A percentile compares a stretch with the other conserved stretches of the same genome.
Evolutionary conservation across 345 rosid genomes (phyloP).

Genomic region (Theobroma cacao): DNA sequence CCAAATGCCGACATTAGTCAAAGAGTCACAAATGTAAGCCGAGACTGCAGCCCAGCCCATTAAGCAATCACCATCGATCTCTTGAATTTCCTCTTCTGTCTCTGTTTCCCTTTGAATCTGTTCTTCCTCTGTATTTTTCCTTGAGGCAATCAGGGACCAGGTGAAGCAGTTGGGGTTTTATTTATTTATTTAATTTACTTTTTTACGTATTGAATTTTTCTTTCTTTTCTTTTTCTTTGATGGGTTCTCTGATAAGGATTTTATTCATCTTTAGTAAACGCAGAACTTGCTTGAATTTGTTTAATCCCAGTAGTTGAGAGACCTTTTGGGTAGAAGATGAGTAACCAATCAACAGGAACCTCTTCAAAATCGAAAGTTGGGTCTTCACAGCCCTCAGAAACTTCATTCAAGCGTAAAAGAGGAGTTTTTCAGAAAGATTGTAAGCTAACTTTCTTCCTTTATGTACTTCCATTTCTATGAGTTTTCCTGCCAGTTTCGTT

Average conservation of each 20-base stretch:
- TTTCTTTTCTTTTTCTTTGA: no score
- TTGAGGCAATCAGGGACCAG: no score
- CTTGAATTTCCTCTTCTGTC: no score
- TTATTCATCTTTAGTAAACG: not conserved
- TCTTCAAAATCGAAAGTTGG: slow-evolving; percentile 63
- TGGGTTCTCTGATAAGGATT: not conserved
- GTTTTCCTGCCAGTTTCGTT: not conserved
- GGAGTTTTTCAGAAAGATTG: slow-evolving; percentile 90
- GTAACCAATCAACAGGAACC: slow-evolving; percentile 37
- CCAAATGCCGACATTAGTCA: no score
- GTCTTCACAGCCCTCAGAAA: slow-evolving; percentile 64
- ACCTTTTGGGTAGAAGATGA: slow-evolving; percentile 23
- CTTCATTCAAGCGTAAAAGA: slow-evolving; percentile 74
- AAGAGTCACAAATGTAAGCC: no score
- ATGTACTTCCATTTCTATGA: not conserved
- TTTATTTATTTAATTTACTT: no score
- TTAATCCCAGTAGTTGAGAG: not conserved
- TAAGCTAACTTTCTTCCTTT: slow-evolving; percentile 20
- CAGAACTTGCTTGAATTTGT: not conserved
- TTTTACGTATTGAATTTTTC: no score
- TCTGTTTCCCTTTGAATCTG: no score
- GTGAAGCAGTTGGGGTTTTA: no score
- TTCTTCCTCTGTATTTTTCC: no score
- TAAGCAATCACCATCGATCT: no score
- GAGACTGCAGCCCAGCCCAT: no score